Percentiles rank a stretch among this genome's conserved stretches.
phyloP scores from a whole-genome alignment of 2,329 filamentous ascomycete species.

The Ilyonectria mors-panacis region DNA sequence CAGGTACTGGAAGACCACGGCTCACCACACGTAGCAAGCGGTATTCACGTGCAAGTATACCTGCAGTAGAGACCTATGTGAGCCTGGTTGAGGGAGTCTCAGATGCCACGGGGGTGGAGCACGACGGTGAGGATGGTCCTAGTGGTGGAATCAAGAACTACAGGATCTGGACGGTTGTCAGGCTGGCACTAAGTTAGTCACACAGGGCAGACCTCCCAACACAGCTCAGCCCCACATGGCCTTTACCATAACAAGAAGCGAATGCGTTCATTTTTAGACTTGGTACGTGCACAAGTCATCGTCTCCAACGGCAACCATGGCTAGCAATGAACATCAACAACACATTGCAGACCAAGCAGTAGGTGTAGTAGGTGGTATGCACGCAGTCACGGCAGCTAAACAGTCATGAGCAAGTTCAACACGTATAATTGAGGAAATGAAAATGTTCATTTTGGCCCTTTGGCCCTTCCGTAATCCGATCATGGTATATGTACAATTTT shows the following conservation, averaged over 20 bases:
- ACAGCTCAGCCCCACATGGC: slow-evolving; percentile 14
- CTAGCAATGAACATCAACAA: neutral
- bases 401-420: neutral
- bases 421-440: slow-evolving; percentile 44
- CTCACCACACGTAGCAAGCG: neutral
- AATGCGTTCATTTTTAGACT: slow-evolving; percentile 20
- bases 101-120: slow-evolving; percentile 2
- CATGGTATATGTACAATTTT: slow-evolving; percentile 61
- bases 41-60: slow-evolving; percentile 1
- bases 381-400: neutral
- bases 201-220: slow-evolving; percentile 36
- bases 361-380: neutral
- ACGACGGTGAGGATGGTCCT: slow-evolving; percentile 26
- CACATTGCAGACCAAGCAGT: neutral
- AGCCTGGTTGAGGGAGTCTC: slow-evolving; percentile 19
- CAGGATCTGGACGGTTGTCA: slow-evolving; percentile 14
- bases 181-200: slow-evolving; percentile 4
- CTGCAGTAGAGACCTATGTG: slow-evolving; percentile 8
- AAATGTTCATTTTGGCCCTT: slow-evolving; percentile 52
- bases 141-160: slow-evolving; percentile 29
- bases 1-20: neutral
- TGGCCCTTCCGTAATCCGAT: slow-evolving; percentile 52
- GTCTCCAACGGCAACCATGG: slow-evolving; percentile 42
- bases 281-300: slow-evolving; percentile 26
- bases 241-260: slow-evolving; percentile 25